Percentiles rank a stretch among this genome's conserved stretches.
phyloP scores from a whole-genome alignment of 768 basidiomycete species.

The Tylopilus vinaceipallidus region DNA sequence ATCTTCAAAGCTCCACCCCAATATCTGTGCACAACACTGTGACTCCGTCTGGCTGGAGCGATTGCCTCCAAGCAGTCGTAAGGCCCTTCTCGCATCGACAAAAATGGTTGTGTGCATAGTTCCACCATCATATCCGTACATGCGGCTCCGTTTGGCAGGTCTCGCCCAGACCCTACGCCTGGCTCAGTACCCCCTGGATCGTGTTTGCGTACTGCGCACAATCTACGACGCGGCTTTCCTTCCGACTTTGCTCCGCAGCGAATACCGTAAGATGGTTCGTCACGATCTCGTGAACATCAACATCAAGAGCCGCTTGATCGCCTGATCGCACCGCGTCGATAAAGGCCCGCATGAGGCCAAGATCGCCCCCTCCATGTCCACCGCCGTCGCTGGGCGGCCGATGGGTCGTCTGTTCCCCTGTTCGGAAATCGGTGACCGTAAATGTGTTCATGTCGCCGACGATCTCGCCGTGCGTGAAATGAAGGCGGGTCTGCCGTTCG shows the following conservation, averaged over 20 bases:
- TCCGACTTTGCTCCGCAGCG: constrained; percentile 79
- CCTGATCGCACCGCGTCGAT: constrained; percentile 68
- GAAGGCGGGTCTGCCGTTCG: constrained; percentile 78
- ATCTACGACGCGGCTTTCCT: constrained; percentile 66
- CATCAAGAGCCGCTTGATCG: constrained; percentile 64
- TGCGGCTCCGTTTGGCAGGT: no score
- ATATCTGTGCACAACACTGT: no score
- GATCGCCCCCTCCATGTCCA: constrained; percentile 83
- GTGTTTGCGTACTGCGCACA: constrained; percentile 61
- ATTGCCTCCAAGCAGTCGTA: no score
- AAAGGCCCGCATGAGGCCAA: constrained; percentile 73
- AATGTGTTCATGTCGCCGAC: constrained; percentile 81
- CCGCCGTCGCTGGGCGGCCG: constrained; percentile 58
- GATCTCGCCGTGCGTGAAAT: constrained; percentile 86
- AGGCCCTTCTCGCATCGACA: no score
- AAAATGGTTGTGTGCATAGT: no score
- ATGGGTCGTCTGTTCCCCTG: constrained; percentile 41
- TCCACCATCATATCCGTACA: no score
- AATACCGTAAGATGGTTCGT: constrained; percentile 83
- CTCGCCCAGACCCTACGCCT: no score
- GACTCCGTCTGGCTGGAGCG: no score
- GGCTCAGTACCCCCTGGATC: constrained; percentile 34
- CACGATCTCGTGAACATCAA: constrained; percentile 65
- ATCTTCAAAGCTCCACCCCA: no score
- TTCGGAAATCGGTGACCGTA: constrained; percentile 76